Evolutionary conservation across 148 eudicot genomes (phyloP).

Genomic region (Diospyros kaki): DNA sequence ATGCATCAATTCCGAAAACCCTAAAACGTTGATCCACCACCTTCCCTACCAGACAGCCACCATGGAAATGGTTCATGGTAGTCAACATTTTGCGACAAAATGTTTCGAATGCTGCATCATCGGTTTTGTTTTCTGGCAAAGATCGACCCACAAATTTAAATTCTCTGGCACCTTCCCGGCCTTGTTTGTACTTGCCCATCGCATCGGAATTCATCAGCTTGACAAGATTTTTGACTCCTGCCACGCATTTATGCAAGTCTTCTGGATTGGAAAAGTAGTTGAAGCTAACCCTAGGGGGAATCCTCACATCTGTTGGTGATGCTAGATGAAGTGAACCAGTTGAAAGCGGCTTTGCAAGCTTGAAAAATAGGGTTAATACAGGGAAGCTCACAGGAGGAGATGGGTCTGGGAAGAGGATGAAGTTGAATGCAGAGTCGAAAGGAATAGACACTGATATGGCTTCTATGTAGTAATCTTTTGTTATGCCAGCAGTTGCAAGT

Average conservation of each 20-base stretch:
- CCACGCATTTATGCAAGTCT: slow-evolving; percentile 7
- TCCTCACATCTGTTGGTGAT: neutral
- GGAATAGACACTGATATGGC: slow-evolving; percentile 10
- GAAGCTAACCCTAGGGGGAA: slow-evolving; percentile 16
- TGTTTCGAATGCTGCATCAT: slow-evolving; percentile 1
- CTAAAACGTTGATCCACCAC: slow-evolving; percentile 15
- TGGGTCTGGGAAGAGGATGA: slow-evolving; percentile 8
- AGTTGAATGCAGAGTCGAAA: neutral
- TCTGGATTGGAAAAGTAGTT: slow-evolving; percentile 9
- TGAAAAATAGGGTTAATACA: neutral
- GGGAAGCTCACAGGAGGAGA: slow-evolving; percentile 14
- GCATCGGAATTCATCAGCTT: neutral
- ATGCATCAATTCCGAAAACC: slow-evolving; percentile 11
- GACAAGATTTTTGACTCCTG: neutral
- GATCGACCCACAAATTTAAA: slow-evolving; percentile 10
- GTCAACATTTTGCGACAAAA: slow-evolving; percentile 10
- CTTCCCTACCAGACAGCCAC: slow-evolving; percentile 18
- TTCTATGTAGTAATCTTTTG: slow-evolving; percentile 39
- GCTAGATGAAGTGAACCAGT: slow-evolving; percentile 12
- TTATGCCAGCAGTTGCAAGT: slow-evolving; percentile 43
- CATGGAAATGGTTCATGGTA: slow-evolving; percentile 14
- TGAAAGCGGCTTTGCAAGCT: slow-evolving; percentile 6
- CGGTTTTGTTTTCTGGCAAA: slow-evolving; percentile 10
- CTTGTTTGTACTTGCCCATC: slow-evolving; percentile 16
- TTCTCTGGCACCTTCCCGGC: neutral